A percentile compares a stretch with the other conserved stretches of the same genome.
Evolutionary conservation across 768 basidiomycete genomes (phyloP).

Genomic region (Asterophora parasitica): DNA sequence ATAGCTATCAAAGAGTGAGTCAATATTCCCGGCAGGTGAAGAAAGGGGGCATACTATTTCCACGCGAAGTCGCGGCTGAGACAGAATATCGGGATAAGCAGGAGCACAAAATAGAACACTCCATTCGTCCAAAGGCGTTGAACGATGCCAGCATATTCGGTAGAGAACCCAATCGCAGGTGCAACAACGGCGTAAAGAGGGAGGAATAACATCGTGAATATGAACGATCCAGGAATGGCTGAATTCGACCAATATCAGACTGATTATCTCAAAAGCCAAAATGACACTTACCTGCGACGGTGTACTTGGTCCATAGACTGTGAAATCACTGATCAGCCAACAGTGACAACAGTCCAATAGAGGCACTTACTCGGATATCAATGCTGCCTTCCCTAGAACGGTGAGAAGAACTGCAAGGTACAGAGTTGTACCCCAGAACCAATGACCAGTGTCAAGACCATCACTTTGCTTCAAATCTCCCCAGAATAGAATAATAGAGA

Average conservation of each 20-base stretch:
- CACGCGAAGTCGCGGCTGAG: conserved; percentile 87
- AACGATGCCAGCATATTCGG: conserved; percentile 86
- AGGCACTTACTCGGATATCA: conserved; percentile 88
- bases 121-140: conserved; percentile 84
- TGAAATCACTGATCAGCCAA: conserved; percentile 4
- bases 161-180: conserved; percentile 83
- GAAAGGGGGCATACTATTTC: conserved; percentile 78
- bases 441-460: conserved; percentile 88
- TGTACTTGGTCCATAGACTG: conserved; percentile 99
- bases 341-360: neutral
- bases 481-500: conserved; percentile 90
- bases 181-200: conserved; percentile 88
- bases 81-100: conserved; percentile 82
- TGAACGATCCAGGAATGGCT: conserved; percentile 96
- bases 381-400: conserved; percentile 93
- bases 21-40: conserved; percentile 8
- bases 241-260: conserved; percentile 10
- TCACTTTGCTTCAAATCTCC: conserved; percentile 79
- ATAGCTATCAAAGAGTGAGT: conserved; percentile 50
- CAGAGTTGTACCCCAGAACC: conserved; percentile 98
- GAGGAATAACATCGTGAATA: conserved; percentile 94
- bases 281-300: conserved; percentile 67
- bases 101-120: conserved; percentile 85
- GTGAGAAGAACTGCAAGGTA: conserved; percentile 92
- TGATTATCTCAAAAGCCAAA: neutral